Evolutionary conservation across 2,329 filamentous ascomycete species (phyloP), one percentile per base, ranked within the genome.

Genomic region (Nannizziopsis barbatae): DNA sequence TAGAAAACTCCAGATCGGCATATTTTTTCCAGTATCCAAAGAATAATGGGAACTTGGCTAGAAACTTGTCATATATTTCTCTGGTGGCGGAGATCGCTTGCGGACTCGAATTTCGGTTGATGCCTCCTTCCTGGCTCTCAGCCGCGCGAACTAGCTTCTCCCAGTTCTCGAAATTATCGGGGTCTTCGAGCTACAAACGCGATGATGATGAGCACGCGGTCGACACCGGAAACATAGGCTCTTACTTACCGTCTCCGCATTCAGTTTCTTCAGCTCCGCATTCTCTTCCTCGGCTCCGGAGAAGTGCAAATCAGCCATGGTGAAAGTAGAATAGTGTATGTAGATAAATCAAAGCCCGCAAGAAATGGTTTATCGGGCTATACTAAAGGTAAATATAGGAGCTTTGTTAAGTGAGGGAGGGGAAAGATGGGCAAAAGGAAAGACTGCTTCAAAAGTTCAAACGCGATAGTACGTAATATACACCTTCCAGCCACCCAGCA

Each of bases 1-100:
- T 95, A 44, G 88, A 88, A 70, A 98, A 98, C 63, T 98, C 92
- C 55, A 94, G 76, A 61, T 96, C 90, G 61, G 92, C 92, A 75
- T 96, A 98, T 66, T 95, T 96, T 73, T 96, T 96, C 92, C 92
- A 98, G 72, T 96, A 98, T 45, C 90, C 92, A 61, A 96, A 98
- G 35, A 96, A 79, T 9, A 96, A 76, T 2, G 92, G 92, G 56
- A 95, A 98, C 63, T 95, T 95, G 52, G 86, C 79, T 17, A 98
- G 82, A 62, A 98, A 93, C 42, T 84, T 80, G 65, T 98, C 89
- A 71, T 94, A 96, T 53, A 86, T 80, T 65, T 86, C 81, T 67
- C 92, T 84, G 49, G 88, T 83, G 9, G 87, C 83, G 15, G 87
- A 82, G 58, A 98, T 88, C 22, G 92, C 86, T 62, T 93, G 86